Evolutionary conservation across 169 alveolate genomes (phyloP).

Genomic region (Plasmodium fragile): DNA sequence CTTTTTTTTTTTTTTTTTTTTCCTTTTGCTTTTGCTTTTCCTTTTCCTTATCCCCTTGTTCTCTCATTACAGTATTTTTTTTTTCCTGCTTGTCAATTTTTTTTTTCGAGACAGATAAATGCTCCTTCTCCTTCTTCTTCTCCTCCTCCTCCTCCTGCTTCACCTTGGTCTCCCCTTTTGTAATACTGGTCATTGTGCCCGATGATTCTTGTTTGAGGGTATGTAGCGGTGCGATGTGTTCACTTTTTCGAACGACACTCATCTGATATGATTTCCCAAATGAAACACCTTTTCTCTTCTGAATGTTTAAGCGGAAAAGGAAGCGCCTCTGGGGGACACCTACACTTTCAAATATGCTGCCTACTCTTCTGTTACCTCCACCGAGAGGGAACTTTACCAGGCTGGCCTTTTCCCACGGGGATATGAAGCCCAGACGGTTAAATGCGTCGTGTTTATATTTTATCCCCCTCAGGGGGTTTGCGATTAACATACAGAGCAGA

Average conservation of each 20-base stretch:
- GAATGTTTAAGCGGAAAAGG: background rate
- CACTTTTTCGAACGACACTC: background rate
- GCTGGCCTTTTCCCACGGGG: background rate
- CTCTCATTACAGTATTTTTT: background rate
- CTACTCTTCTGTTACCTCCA: background rate
- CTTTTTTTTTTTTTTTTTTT: constrained; percentile 24
- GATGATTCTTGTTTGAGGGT: background rate
- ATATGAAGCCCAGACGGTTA: background rate
- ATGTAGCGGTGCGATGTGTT: background rate
- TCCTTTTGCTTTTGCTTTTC: no score
- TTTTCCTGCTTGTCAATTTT: constrained; percentile 5
- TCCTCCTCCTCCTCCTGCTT: background rate
- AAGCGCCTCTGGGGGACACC: background rate
- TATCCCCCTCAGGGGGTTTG: background rate
- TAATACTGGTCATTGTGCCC: background rate
- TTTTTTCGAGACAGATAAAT: background rate
- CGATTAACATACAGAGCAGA: background rate
- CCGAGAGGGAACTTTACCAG: background rate
- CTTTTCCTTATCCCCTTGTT: constrained; percentile 1
- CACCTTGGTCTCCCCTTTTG: background rate
- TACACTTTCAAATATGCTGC: background rate
- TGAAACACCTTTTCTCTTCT: background rate
- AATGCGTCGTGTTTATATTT: background rate
- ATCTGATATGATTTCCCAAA: background rate
- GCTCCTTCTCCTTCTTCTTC: background rate